Base-by-base conservation (phyloP, 495 filamentous ascomycete genomes). In the Hyaloscypha finlandica region DNA sequence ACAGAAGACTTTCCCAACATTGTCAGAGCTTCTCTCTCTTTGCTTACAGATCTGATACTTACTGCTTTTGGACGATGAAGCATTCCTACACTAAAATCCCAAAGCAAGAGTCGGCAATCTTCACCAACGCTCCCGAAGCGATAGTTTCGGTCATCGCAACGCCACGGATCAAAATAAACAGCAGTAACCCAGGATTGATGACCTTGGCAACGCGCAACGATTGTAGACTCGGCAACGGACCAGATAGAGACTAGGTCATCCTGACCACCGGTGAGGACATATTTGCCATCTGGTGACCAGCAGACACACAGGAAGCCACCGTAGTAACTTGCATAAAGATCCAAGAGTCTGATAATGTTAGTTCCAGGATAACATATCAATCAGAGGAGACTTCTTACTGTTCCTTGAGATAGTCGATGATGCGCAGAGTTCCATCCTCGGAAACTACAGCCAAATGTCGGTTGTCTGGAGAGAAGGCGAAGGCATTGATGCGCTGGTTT, bases 21-120 rank as follows among this genome's bases (percentile, higher is more conserved):
- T 42, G 45, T 19, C 32, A 31, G 52, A 74, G 59, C 55, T 72
- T 67, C 14, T 52, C 32, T n/a, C 53, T 14, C 25, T 8, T 35
- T 35, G 12, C 33, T 33, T 29, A 39, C 20, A 16, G 63, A 71
- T 20, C 61, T 61, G 59, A 9, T 30, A 76, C 87, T 68, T 81
- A 92, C 90, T 68, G 88, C 90, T 72, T 90, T 92, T 1, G 95
- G 96, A 37, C 95, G 86, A 75, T 94, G 89, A 68, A 99, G 80
- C 93, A 97, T 97, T 58, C 93, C 93, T 32, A 97, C 93, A 66
- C 89, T 95, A 76, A 99, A 99, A 80, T 99, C 95, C 95, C 95
- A 99, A 37, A 99, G 80, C 59, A 97, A 84, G 37, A 99, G 77
- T 62, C 92, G 79, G 71, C 95, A 91, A 74, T 99, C 95, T 75